A percentile compares a stretch with the other conserved stretches of the same genome.
Conservation (phyloP, 2,329 filamentous ascomycete species). For the Neonectria faginata region DNA sequence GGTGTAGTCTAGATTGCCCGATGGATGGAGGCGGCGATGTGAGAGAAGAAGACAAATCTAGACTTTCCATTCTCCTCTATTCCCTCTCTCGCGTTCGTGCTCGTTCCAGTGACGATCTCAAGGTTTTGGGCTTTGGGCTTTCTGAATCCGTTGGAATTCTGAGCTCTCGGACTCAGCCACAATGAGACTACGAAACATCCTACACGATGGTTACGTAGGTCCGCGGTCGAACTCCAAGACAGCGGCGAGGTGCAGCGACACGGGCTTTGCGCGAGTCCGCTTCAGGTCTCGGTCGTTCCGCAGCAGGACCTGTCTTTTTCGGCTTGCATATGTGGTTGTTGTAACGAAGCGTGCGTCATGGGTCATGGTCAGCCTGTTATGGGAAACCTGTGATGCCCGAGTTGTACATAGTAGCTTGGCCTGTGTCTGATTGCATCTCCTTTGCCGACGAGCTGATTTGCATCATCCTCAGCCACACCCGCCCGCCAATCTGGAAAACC, state of each 20-base stretch:
- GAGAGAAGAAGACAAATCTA: neutral
- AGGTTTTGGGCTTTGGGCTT: neutral
- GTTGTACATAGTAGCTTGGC: no score
- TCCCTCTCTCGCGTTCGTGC: neutral
- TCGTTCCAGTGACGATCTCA: neutral
- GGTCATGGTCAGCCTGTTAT: neutral
- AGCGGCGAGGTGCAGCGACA: neutral
- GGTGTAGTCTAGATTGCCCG: no score
- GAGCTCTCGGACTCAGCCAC: neutral
- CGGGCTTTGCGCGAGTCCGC: neutral
- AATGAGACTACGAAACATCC: neutral
- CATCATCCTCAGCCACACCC: neutral
- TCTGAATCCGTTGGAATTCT: neutral
- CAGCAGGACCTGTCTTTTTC: neutral
- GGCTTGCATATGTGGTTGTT: neutral
- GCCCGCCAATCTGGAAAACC: neutral
- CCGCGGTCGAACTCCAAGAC: neutral
- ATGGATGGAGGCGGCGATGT: no score
- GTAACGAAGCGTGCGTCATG: neutral
- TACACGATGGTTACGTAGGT: neutral
- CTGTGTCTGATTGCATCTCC: neutral
- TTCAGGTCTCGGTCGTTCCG: constrained; percentile 1
- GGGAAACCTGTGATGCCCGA: neutral
- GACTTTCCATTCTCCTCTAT: neutral
- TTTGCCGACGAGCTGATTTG: neutral